Evolutionary conservation across 139 green algal species (phyloP), one percentile per base, ranked within the genome.

Genomic region (Chlamydomonas urium): DNA sequence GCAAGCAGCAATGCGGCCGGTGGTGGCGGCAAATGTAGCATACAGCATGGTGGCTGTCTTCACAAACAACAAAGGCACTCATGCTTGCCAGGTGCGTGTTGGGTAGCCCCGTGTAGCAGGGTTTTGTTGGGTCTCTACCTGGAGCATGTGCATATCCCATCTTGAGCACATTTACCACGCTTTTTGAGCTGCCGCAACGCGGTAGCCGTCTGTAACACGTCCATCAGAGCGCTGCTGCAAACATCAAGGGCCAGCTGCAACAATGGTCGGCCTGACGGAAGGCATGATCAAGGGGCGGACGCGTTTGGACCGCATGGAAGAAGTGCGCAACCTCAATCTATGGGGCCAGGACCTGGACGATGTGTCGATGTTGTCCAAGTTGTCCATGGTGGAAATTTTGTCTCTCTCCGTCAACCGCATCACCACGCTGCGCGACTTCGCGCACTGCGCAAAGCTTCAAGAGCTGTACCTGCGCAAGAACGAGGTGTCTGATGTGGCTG

Each of bases 381-480:
- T 88, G 69, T 69, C 74, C 1, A 81, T 78, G 60, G 69, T 89
- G 32, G 81, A 92, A 50, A 79, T 90, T 21, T 69, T 92, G 1
- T 88, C 81, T 0, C 60, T 92, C 8, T 86, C 77, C 34, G 83
- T 92, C 6, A 92, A 92, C 73, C 66, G 75, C 0, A 84, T 89
- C 23, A 57, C 58, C 26, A 77, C 65, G 8, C 68, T 91, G 4
- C 71, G 75, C 32, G 69, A 80, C 59, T 88, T 87, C 69, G 45
- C 67, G 33, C 61, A 83, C 45, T 85, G 79, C 32, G 6, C 4
- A 5, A 28, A 45, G 45, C 47, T 73, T 31, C 63, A 83, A 58
- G 83, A 88, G 67, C 74, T 88, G 24, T 90, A 92, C 68, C 69
- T 92, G 24, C 79, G 87, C 29, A 90, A 90, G 38, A 92, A 92